A percentile compares a stretch with the other conserved stretches of the same genome.
These are phyloP conservation scores for Beverwykella pulmonaria DNA, from an alignment of 495 filamentous ascomycete species.

Conservation along the genomic window DNA sequence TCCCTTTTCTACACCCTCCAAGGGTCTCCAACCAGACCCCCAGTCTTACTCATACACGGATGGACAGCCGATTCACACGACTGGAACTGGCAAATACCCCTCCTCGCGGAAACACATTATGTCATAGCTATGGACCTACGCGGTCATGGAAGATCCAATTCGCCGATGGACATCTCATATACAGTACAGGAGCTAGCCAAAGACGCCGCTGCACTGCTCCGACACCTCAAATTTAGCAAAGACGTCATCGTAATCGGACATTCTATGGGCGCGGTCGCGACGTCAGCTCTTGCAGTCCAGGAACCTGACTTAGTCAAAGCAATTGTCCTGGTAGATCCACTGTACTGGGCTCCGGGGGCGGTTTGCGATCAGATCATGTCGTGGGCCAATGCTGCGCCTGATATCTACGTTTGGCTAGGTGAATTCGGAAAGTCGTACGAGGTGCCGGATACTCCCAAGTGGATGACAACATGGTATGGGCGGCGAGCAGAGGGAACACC, in stretches of 20 bases:
- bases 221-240: conserved; percentile 2
- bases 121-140: conserved; percentile 6
- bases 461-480: conserved; percentile 10
- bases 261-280: conserved; percentile 10
- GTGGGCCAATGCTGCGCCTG: not conserved
- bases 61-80: conserved; percentile 10
- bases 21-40: not conserved
- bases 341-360: conserved; percentile 5
- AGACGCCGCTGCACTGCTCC: conserved; percentile 7
- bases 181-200: not conserved
- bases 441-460: not conserved
- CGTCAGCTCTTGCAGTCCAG: conserved; percentile 2
- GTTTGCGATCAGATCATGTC: not conserved
- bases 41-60: conserved; percentile 18
- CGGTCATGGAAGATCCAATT: conserved; percentile 9
- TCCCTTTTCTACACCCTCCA: conserved; percentile 17
- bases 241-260: conserved; percentile 10
- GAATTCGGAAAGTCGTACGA: not conserved
- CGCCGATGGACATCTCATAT: conserved; percentile 2
- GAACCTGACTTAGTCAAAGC: conserved; percentile 18
- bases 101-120: conserved; percentile 11
- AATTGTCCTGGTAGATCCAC: conserved; percentile 11
- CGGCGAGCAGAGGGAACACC: conserved; percentile 5
- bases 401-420: not conserved
- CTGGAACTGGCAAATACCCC: conserved; percentile 23